phyloP scores from a whole-genome alignment of 2,329 filamentous ascomycete genomes.

The Trichoderma cornu-damae region DNA sequence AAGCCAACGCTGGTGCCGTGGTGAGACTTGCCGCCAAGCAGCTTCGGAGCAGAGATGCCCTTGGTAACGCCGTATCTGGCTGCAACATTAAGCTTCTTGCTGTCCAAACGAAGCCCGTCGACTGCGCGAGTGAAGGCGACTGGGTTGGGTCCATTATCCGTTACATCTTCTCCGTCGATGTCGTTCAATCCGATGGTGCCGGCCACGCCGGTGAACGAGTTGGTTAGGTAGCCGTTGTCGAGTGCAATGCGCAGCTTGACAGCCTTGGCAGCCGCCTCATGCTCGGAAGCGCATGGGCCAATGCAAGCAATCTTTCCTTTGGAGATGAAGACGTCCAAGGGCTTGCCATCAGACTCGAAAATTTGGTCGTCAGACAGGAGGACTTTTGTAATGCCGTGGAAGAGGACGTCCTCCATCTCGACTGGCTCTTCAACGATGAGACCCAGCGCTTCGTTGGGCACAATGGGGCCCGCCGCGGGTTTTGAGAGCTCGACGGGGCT shows the following conservation, averaged over 20 bases:
- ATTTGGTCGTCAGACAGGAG: slow-evolving; percentile 43
- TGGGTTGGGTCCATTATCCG: slow-evolving; percentile 46
- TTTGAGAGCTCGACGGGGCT: slow-evolving; percentile 52
- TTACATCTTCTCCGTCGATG: slow-evolving; percentile 53
- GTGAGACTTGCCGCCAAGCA: slow-evolving; percentile 39
- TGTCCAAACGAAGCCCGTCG: slow-evolving; percentile 51
- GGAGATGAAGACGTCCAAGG: slow-evolving; percentile 47
- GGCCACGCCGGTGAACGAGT: slow-evolving; percentile 56
- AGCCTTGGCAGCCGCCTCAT: slow-evolving; percentile 36
- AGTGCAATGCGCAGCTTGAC: slow-evolving; percentile 42
- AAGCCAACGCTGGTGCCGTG: slow-evolving; percentile 57
- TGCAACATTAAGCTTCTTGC: slow-evolving; percentile 51
- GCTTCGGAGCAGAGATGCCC: slow-evolving; percentile 53
- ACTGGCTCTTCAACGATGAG: slow-evolving; percentile 40
- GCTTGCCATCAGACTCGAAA: slow-evolving; percentile 30
- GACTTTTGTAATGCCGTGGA: slow-evolving; percentile 52
- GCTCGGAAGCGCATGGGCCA: slow-evolving; percentile 46
- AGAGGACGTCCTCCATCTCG: slow-evolving; percentile 41
- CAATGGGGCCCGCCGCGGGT: slow-evolving; percentile 36
- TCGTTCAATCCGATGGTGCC: slow-evolving; percentile 57
- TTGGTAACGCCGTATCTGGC: slow-evolving; percentile 53
- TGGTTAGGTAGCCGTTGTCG: slow-evolving; percentile 55
- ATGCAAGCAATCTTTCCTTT: slow-evolving; percentile 53
- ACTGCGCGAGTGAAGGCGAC: slow-evolving; percentile 52
- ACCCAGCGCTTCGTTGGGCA: slow-evolving; percentile 38